Evolutionary conservation across 2,329 filamentous ascomycete species (phyloP), one percentile per base, ranked within the genome.

Genomic region (Colletotrichum orbiculare): DNA sequence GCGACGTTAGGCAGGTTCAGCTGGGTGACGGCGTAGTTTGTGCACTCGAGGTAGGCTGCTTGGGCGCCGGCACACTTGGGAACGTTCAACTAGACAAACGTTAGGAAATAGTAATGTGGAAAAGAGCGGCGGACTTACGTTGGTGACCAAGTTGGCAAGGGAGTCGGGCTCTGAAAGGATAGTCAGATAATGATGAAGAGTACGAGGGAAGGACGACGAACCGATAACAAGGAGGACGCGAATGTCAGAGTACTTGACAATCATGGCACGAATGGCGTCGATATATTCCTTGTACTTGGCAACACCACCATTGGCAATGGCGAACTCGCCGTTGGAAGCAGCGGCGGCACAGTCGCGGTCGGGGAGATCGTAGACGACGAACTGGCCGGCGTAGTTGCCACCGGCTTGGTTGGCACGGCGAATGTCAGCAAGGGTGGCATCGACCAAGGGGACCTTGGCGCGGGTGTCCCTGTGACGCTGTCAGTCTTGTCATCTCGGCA

Each of bases 101-200:
- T 25, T 5, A 25, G 25, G 4, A 1, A 5, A 25, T 25, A 2
- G 25, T 25, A 2, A 2, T 25, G 25, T 25, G 25, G 25, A 25
- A 25, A 25, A 25, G 25, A 25, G 4, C 25, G 25, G 25, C 25
- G 25, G 2, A 25, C 25, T 25, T 25, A 25, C 25, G 77, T 87
- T 88, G 69, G 85, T 87, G 48, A 87, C 79, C 72, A 87, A 74
- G 77, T 87, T 87, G 64, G 85, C 83, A n/a, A 87, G 77, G 34
- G 83, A 85, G 72, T 88, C 85, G 35, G 85, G 85, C 73, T 87
- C 83, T 82, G 52, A 70, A 57, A 15, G 73, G 11, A 8, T 1
- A 62, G n/a, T 64, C 75, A 49, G 76, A 37, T 69, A 69, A 17
- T 68, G 67, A 48, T 6, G 6, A 41, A 37, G 12, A 8, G 13